A percentile compares a stretch with the other conserved stretches of the same genome.
phyloP scores from a whole-genome alignment of 306 rosid genomes.

The Prunus armeniaca region DNA sequence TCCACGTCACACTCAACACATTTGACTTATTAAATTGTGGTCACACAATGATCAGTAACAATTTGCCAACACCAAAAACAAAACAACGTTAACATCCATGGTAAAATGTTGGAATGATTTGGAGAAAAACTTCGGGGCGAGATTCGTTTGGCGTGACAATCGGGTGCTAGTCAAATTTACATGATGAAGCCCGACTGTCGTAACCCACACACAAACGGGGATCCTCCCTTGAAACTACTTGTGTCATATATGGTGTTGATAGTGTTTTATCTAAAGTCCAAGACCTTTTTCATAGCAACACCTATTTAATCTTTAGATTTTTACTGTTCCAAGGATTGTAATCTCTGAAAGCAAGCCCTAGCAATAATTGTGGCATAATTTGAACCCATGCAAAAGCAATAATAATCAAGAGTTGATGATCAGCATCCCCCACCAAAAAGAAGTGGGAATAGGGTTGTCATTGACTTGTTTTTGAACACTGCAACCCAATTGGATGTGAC shows the following conservation, averaged over 20 bases:
- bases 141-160: no score
- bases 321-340: not conserved
- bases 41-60: not conserved
- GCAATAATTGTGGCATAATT: conserved; percentile 18
- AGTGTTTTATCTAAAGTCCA: not conserved
- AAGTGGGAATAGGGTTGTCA: not conserved
- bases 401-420: not conserved
- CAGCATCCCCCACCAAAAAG: not conserved
- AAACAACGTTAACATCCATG: not conserved
- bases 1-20: not conserved
- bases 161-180: not conserved
- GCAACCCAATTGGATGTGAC: not conserved
- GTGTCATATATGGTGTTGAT: not conserved
- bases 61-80: not conserved
- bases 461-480: not conserved
- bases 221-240: not conserved
- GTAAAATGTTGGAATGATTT: not conserved
- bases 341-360: not conserved
- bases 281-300: not conserved
- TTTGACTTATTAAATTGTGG: not conserved
- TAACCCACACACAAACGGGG: no score
- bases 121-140: not conserved
- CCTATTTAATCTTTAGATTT: not conserved
- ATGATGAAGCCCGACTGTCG: no score
- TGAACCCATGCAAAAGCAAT: not conserved